These are phyloP conservation scores for Taphrina sp. DNA, from an alignment of 1,139 yeast genomes.

Conservation along the genomic window DNA sequence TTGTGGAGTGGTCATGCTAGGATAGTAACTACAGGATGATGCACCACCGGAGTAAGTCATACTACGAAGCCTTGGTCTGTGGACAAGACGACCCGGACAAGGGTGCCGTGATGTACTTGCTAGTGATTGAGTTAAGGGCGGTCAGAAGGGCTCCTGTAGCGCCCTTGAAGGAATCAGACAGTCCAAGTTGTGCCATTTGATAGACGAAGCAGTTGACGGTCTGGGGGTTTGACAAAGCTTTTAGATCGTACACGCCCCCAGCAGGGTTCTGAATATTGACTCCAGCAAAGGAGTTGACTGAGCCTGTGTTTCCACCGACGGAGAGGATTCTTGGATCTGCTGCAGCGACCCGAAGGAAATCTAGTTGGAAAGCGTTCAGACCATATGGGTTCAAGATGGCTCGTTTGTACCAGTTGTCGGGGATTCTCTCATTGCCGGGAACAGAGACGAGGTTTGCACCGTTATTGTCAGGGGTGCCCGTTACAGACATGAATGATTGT, in stretches of 20 bases:
- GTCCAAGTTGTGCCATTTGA: conserved; percentile 3
- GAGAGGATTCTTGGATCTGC: conserved; percentile 10
- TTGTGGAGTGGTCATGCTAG: too few species aligned
- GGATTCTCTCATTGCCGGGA: conserved; percentile 28
- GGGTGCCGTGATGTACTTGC: conserved; percentile 3
- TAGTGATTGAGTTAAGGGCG: conserved; percentile 9
- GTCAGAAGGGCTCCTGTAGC: not conserved
- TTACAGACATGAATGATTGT: conserved; percentile 19
- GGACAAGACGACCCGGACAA: not conserved
- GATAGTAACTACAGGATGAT: too few species aligned
- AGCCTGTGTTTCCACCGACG: conserved; percentile 23
- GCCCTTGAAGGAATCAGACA: conserved; percentile 12
- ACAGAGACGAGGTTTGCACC: conserved; percentile 7
- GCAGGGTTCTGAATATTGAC: conserved; percentile 7
- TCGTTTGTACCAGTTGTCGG: conserved; percentile 30
- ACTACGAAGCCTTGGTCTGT: too few species aligned
- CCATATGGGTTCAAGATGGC: conserved; percentile 8
- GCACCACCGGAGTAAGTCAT: too few species aligned
- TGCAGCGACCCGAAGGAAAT: conserved; percentile 4
- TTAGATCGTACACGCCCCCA: conserved; percentile 8
- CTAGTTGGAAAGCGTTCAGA: conserved; percentile 6
- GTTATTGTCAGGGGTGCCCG: conserved; percentile 1
- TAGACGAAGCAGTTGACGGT: conserved; percentile 11
- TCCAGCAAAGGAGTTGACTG: conserved; percentile 18
- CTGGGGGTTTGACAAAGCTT: conserved; percentile 7